These are phyloP conservation scores for Chaetomium olivaceum DNA, from an alignment of 2,329 filamentous ascomycete genomes.

Conservation along the genomic window DNA sequence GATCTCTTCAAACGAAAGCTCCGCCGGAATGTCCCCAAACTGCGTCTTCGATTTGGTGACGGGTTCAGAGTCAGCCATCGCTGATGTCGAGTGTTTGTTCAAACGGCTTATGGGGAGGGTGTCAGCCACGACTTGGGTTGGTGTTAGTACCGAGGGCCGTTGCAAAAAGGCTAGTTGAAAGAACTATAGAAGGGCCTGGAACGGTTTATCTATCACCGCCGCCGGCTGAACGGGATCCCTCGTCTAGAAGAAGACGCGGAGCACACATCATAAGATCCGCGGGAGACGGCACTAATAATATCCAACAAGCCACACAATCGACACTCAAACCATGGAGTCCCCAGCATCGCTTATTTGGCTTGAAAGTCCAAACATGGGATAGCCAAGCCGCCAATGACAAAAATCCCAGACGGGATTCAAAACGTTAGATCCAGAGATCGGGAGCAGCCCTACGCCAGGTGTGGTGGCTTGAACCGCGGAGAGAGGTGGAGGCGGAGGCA, in stretches of 20 bases:
- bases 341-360: constrained; percentile 7
- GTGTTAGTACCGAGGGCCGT: not conserved
- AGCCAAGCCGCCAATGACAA: not conserved
- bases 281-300: not conserved
- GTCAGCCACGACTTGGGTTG: not conserved
- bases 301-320: not conserved
- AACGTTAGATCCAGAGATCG: not conserved
- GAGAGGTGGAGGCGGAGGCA: not conserved
- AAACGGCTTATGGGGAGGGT: not conserved
- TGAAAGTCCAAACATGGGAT: not conserved
- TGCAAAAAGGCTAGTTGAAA: not conserved
- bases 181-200: not conserved
- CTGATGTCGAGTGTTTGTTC: not conserved
- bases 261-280: not conserved
- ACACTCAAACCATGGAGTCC: not conserved
- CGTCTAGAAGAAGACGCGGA: not conserved
- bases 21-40: constrained; percentile 19
- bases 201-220: not conserved
- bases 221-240: not conserved
- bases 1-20: constrained; percentile 30
- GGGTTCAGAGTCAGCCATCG: constrained; percentile 28
- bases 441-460: not conserved
- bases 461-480: not conserved
- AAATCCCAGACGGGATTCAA: not conserved
- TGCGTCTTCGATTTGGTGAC: constrained; percentile 14